Evolutionary conservation across 2,329 filamentous ascomycete genomes (phyloP).

Genomic region (Alternaria ventricosa): DNA sequence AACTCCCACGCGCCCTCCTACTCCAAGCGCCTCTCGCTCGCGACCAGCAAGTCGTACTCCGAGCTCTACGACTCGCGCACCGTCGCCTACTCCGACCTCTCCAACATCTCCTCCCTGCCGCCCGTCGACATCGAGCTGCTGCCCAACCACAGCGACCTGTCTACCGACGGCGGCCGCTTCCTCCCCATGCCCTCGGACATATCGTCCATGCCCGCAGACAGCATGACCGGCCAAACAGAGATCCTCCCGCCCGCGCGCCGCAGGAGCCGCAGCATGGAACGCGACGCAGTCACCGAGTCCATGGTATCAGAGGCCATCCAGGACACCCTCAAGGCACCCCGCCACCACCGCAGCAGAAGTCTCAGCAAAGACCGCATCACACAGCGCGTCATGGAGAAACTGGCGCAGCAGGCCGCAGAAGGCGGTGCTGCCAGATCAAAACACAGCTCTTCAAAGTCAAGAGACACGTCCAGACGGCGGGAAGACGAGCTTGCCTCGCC

Average conservation of each 20-base stretch:
- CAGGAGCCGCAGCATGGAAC: constrained; percentile 59
- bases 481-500: constrained; percentile 39
- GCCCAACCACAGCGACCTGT: constrained; percentile 70
- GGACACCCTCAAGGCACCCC: constrained; percentile 65
- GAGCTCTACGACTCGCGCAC: constrained; percentile 35
- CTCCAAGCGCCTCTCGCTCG: constrained; percentile 70
- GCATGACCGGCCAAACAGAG: constrained; percentile 65
- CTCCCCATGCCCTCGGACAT: constrained; percentile 79
- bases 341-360: constrained; percentile 66
- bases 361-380: constrained; percentile 71
- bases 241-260: constrained; percentile 55
- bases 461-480: constrained; percentile 24
- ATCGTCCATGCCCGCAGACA: constrained; percentile 79
- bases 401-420: constrained; percentile 59
- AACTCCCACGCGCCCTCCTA: constrained; percentile 71
- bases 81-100: constrained; percentile 75
- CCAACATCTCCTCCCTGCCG: constrained; percentile 70
- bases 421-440: constrained; percentile 42
- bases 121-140: constrained; percentile 92
- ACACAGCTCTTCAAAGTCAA: constrained; percentile 17
- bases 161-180: constrained; percentile 67
- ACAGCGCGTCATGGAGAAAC: constrained; percentile 72
- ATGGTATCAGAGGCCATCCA: constrained; percentile 20
- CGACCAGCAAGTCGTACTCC: constrained; percentile 52
- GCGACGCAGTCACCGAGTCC: constrained; percentile 42